These are phyloP conservation scores for Strobilomyces echinocephalus DNA, from an alignment of 768 basidiomycete genomes.

Conservation along the genomic window DNA sequence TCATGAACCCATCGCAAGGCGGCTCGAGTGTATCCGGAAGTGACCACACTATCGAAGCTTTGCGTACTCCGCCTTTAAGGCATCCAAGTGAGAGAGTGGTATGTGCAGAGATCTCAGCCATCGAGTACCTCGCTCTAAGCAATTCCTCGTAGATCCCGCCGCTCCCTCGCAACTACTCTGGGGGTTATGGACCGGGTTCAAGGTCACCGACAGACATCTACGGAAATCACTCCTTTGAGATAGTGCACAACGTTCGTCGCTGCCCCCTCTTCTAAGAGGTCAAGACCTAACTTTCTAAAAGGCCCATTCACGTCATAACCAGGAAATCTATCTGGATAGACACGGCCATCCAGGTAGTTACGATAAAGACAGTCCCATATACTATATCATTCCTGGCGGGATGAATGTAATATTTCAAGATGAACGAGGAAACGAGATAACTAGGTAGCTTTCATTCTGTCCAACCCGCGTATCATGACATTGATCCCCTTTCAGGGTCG, in stretches of 20 bases:
- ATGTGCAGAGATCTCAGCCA: neutral
- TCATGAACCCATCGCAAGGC: constrained; percentile 17
- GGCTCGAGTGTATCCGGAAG: constrained; percentile 23
- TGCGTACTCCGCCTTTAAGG: constrained; percentile 17
- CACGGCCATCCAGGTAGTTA: constrained; percentile 15
- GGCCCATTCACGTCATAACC: constrained; percentile 23
- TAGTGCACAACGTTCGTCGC: constrained; percentile 12
- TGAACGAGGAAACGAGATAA: constrained; percentile 57
- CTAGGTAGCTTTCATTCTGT: constrained; percentile 38
- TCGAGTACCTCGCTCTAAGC: neutral
- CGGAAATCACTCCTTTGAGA: constrained; percentile 17
- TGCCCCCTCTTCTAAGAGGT: neutral
- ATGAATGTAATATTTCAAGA: constrained; percentile 66
- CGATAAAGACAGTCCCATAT: constrained; percentile 33
- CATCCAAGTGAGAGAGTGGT: constrained; percentile 28
- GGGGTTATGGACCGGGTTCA: constrained; percentile 10
- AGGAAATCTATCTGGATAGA: constrained; percentile 23
- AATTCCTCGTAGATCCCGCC: constrained; percentile 24
- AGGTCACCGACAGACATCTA: constrained; percentile 32
- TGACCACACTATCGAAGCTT: constrained; percentile 30
- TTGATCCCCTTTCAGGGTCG: constrained; percentile 37
- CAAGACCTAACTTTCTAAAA: constrained; percentile 12
- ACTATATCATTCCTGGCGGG: constrained; percentile 64
- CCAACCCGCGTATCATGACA: neutral
- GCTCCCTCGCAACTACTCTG: constrained; percentile 23